Evolutionary conservation across 768 basidiomycete genomes (phyloP).

Genomic region (Collybia sp.): DNA sequence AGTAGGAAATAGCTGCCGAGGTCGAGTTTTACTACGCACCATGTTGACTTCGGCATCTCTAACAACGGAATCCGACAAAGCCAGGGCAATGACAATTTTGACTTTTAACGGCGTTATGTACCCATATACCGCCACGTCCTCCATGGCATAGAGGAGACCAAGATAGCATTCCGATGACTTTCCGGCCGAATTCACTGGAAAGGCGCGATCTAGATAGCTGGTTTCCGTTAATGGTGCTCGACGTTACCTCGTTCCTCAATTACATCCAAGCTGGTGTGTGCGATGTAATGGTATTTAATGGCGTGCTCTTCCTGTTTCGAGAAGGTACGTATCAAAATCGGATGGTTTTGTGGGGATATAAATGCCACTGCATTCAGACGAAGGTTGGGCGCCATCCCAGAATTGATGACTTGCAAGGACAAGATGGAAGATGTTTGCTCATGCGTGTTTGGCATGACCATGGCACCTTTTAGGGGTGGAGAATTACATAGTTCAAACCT

Average conservation of each 20-base stretch:
- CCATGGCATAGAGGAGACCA: slow-evolving; percentile 84
- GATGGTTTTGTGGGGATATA: slow-evolving; percentile 80
- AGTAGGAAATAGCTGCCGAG: neutral
- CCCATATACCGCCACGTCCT: slow-evolving; percentile 90
- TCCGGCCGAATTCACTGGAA: slow-evolving; percentile 39
- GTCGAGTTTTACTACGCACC: slow-evolving; percentile 35
- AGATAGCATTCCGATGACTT: slow-evolving; percentile 79
- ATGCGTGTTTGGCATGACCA: too few species aligned
- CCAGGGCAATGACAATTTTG: slow-evolving; percentile 80
- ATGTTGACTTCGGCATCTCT: slow-evolving; percentile 74
- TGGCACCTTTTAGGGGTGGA: too few species aligned
- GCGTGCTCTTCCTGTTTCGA: slow-evolving; percentile 45
- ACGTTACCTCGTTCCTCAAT: slow-evolving; percentile 82
- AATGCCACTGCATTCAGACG: slow-evolving; percentile 81
- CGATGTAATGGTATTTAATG: slow-evolving; percentile 87
- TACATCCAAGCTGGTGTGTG: slow-evolving; percentile 86
- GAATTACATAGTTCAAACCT: too few species aligned
- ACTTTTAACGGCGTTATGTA: slow-evolving; percentile 86
- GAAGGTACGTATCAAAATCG: slow-evolving; percentile 75
- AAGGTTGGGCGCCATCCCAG: slow-evolving; percentile 62
- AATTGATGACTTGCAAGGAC: slow-evolving; percentile 15
- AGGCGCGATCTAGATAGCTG: neutral
- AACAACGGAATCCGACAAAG: slow-evolving; percentile 77
- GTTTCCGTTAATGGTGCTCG: slow-evolving; percentile 5
- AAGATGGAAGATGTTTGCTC: too few species aligned